Conservation (phyloP, 345 rosid species). For the Euphorbia peplus region DNA sequence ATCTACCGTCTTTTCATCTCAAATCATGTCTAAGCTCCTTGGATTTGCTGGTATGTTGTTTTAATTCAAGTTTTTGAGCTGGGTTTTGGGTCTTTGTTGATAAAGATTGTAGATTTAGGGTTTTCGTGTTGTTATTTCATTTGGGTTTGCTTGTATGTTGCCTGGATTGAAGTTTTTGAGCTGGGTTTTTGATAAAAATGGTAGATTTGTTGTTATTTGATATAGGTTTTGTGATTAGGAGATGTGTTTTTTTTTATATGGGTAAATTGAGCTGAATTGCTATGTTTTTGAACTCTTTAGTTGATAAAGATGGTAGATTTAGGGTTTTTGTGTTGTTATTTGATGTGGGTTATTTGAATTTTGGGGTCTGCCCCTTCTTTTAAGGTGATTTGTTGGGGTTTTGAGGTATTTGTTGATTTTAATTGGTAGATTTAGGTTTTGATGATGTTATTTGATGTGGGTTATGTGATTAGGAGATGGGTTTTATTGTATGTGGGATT, state of each 20-base stretch:
- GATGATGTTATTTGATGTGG: not conserved
- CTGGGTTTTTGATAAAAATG: too few species aligned
- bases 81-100: too few species aligned
- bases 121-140: not conserved
- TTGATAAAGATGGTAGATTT: too few species aligned
- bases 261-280: too few species aligned
- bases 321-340: too few species aligned
- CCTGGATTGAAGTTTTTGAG: too few species aligned
- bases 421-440: not conserved
- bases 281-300: too few species aligned
- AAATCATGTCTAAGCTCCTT: slow-evolving; percentile 73
- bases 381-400: slow-evolving; percentile 4
- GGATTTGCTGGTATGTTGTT: slow-evolving; percentile 53
- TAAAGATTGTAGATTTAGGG: too few species aligned
- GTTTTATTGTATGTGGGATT: not conserved
- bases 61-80: not conserved
- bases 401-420: not conserved
- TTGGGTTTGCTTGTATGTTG: too few species aligned
- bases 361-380: too few species aligned
- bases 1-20: slow-evolving; percentile 48
- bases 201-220: not conserved
- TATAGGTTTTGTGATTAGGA: not conserved
- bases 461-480: not conserved
- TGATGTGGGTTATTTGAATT: not conserved
- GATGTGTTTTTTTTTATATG: not conserved